Conservation (phyloP, 257 asterid species). For the Solanum microdontum region DNA sequence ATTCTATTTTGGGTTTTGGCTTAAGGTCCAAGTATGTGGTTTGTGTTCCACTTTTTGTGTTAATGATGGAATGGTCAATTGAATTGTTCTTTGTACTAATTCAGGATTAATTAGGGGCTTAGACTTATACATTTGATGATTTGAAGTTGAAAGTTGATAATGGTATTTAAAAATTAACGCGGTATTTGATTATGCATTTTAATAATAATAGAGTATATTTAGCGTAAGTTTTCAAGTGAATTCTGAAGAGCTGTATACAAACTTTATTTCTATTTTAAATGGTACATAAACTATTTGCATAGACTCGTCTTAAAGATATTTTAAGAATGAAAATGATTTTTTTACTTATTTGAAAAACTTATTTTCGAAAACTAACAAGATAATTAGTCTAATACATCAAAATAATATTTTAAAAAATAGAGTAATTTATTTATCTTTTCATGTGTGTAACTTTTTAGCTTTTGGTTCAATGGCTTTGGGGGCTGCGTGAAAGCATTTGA, state of each 20-base stretch:
- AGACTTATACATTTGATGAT: not conserved
- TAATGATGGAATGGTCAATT: not conserved
- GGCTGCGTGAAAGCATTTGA: not conserved
- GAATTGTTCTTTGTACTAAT: not conserved
- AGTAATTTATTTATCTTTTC: too few relatives aligned
- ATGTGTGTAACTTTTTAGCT: not conserved
- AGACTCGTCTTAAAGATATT: not conserved
- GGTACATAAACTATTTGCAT: not conserved
- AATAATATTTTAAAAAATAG: not conserved
- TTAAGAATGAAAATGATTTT: not conserved
- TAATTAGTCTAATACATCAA: not conserved
- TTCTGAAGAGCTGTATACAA: rapidly evolving
- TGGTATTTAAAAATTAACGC: not conserved
- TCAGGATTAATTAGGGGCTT: not conserved
- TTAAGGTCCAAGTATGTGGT: not conserved
- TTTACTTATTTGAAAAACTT: not conserved
- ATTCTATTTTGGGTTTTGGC: constrained; percentile 3
- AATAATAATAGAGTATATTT: not conserved
- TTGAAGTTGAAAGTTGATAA: not conserved
- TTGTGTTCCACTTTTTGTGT: not conserved
- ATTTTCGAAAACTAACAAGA: not conserved
- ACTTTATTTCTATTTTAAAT: not conserved
- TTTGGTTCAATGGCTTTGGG: not conserved
- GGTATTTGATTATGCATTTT: not conserved
- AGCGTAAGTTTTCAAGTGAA: rapidly evolving